Evolutionary conservation across 2,329 filamentous ascomycete species (phyloP), one percentile per base, ranked within the genome.

Genomic region (Nemania serpens): DNA sequence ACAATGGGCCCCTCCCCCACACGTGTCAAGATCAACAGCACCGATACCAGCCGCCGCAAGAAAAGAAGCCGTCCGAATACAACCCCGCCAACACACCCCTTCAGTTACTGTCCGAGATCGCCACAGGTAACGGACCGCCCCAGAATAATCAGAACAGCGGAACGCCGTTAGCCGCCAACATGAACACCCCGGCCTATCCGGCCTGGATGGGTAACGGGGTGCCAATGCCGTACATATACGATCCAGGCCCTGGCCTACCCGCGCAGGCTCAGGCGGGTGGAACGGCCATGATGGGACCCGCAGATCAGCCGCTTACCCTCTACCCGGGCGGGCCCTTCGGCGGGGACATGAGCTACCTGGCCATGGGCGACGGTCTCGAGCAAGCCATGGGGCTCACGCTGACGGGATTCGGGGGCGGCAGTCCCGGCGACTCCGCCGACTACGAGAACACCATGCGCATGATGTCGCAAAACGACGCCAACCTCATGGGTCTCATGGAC

Each of bases 91-190:
- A 81, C 67, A 85, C 83, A 0, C 83, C 83, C 1, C 76, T 86
- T 3, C 81, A 85, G 54, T 75, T 86, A 22, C 77, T 86, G 6
- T 85, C 83, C 39, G 84, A 86, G 66, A 79, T 85, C 36, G 83
- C 83, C n/a, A 81, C 79, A 2, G 60, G 75, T 36, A 78, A 79
- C 51, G 76, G 79, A 45, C 71, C 71, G 5, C 66, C 72, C 36
- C 68, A 66, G 12, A 64, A 58, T 36, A 46, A 56, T 45, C 66
- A 66, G 43, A 47, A 45, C 47, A 56, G 57, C 56, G 46, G 64
- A 41, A 46, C 58, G 50, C 45, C 42, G 55, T 53, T 62, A 37
- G 68, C 43, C 60, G 49, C 66, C 59, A 63, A 67, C 63, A 59
- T 69, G 59, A 61, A 63, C 51, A 55, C 69, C 39, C 66, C 53